Conservation (phyloP, 306 rosid species). For the Morella rubra region DNA sequence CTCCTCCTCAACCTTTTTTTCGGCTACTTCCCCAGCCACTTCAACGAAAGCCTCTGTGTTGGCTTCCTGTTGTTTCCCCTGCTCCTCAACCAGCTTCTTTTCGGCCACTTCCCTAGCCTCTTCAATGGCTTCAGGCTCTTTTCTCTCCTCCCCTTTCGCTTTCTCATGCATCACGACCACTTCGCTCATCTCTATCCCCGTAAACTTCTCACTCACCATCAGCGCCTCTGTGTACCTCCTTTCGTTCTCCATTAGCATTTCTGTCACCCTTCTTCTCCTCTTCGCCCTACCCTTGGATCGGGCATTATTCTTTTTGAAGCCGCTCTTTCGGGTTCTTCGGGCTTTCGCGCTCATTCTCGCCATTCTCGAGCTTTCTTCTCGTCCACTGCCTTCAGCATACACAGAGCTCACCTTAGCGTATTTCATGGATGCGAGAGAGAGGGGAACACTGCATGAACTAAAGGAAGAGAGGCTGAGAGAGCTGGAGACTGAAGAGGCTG, state of each 20-base stretch:
- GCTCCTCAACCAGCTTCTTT: background rate
- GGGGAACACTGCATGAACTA: background rate
- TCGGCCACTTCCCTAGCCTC: too few species aligned
- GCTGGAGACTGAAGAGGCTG: background rate
- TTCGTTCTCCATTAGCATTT: background rate
- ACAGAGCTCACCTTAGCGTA: background rate
- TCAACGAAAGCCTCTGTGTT: background rate
- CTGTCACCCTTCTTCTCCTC: background rate
- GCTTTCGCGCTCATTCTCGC: background rate
- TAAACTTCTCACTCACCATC: background rate
- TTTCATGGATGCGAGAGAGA: background rate
- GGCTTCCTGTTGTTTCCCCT: background rate
- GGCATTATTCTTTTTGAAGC: too few species aligned
- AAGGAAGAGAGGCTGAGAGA: background rate
- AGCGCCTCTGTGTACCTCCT: background rate
- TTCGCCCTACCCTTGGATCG: background rate
- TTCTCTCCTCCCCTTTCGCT: background rate
- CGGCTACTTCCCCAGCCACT: too few species aligned
- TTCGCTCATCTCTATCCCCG: background rate
- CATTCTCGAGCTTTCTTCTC: constrained; percentile 2
- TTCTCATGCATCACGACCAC: background rate
- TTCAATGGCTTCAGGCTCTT: too few species aligned
- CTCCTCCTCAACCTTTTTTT: background rate
- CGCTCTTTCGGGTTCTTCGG: background rate
- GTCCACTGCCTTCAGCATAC: background rate